Evolutionary conservation across 2,329 filamentous ascomycete species (phyloP).

Genomic region (Aureobasidium sp.): DNA sequence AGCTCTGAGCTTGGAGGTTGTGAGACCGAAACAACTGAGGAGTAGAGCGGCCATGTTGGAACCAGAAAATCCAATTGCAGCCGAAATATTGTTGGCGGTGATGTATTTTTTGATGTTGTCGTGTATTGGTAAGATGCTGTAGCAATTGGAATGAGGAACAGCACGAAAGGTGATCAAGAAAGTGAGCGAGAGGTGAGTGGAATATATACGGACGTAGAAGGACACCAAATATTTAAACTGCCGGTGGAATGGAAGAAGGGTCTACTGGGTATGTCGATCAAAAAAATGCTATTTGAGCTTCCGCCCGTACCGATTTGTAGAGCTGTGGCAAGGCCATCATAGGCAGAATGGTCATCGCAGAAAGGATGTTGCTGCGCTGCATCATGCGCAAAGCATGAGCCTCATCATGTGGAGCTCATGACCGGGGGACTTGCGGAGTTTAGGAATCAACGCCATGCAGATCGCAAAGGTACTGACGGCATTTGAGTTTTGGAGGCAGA

Average conservation of each 20-base stretch:
- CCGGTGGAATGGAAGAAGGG: constrained; percentile 5
- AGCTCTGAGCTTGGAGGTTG: constrained; percentile 13
- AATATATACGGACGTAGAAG: background rate
- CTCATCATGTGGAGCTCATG: constrained; percentile 6
- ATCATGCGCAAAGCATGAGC: constrained; percentile 10
- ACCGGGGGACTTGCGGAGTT: constrained; percentile 4
- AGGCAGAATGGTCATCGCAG: constrained; percentile 1
- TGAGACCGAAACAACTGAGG: constrained; percentile 10
- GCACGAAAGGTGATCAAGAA: background rate
- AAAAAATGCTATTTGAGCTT: background rate
- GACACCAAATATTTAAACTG: background rate
- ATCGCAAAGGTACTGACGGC: background rate
- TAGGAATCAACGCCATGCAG: background rate
- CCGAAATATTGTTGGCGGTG: background rate
- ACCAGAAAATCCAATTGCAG: constrained; percentile 6
- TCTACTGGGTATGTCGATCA: background rate
- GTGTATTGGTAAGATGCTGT: background rate
- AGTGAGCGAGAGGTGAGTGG: background rate
- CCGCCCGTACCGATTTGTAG: background rate
- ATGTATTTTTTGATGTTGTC: background rate
- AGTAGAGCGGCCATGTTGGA: constrained; percentile 18
- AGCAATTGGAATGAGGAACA: background rate
- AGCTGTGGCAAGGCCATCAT: constrained; percentile 6
- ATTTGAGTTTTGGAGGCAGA: background rate
- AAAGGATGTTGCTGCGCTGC: background rate